Conservation (phyloP, 192 early-diverging fungal genomes). For the Backusella tuberculispora region DNA sequence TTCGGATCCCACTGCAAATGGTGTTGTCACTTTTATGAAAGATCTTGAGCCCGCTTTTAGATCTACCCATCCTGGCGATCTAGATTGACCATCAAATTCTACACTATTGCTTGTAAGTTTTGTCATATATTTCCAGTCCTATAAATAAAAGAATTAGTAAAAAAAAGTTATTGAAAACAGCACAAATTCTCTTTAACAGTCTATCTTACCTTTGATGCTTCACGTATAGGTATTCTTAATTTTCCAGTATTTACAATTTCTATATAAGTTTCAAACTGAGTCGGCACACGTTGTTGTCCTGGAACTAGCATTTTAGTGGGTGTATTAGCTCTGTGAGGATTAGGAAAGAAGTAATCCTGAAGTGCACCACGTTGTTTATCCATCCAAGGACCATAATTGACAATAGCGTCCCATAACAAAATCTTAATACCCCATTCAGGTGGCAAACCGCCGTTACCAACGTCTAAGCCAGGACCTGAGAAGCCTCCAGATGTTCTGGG, state of each 20-base stretch:
- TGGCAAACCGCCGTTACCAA: slow-evolving; percentile 56
- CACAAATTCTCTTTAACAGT: background rate
- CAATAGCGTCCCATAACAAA: slow-evolving; percentile 51
- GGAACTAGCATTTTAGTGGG: slow-evolving; percentile 51
- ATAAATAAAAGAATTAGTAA: background rate
- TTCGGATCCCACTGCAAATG: slow-evolving; percentile 53
- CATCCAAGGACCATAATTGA: slow-evolving; percentile 84
- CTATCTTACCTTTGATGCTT: slow-evolving; percentile 66
- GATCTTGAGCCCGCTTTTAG: slow-evolving; percentile 55
- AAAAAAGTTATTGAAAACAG: background rate
- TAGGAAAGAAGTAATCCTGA: slow-evolving; percentile 77
- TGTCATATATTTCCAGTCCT: slow-evolving; percentile 68
- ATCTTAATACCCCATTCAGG: slow-evolving; percentile 78
- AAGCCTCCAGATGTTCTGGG: background rate
- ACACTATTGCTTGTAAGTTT: slow-evolving; percentile 30
- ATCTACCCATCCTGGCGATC: slow-evolving; percentile 77
- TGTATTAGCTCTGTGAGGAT: slow-evolving; percentile 53
- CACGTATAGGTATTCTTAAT: slow-evolving; percentile 67
- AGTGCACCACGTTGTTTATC: slow-evolving; percentile 71
- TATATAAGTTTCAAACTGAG: slow-evolving; percentile 59
- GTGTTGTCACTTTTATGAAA: slow-evolving; percentile 58
- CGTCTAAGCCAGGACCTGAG: slow-evolving; percentile 19
- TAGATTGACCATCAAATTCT: slow-evolving; percentile 31
- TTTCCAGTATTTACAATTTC: slow-evolving; percentile 62
- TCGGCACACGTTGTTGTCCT: slow-evolving; percentile 61